Percentiles rank a stretch among this genome's conserved stretches.
These are phyloP conservation scores for Fusarium illudens DNA, from an alignment of 2,329 filamentous ascomycete species.

Conservation along the genomic window DNA sequence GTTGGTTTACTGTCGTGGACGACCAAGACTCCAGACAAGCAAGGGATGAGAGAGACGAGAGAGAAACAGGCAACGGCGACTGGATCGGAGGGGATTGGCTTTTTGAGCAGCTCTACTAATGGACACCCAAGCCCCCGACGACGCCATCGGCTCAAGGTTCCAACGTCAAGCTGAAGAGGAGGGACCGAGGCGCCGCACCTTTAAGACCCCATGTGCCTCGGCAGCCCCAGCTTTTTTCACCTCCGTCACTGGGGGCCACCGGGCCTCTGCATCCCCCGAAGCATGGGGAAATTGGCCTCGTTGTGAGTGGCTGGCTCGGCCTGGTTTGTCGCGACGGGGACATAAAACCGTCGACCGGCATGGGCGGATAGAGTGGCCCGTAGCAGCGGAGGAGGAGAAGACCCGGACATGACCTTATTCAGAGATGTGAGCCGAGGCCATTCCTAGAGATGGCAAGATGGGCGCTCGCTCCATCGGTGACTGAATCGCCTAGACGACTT, in stretches of 20 bases:
- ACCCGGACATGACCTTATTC: slow-evolving; percentile 25
- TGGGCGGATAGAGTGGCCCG: neutral
- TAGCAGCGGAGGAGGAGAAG: slow-evolving; percentile 7
- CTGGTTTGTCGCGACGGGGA: neutral
- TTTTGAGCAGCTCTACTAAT: slow-evolving; percentile 24
- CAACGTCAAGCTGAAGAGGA: slow-evolving; percentile 13
- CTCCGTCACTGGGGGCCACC: slow-evolving; percentile 3
- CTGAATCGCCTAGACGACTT: neutral
- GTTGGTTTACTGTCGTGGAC: neutral
- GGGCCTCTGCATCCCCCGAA: slow-evolving; percentile 5
- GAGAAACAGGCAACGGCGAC: slow-evolving; percentile 2
- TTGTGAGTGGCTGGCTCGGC: neutral
- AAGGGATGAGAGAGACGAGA: slow-evolving; percentile 2
- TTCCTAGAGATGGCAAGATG: neutral
- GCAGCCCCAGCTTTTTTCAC: slow-evolving; percentile 42
- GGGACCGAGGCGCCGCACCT: slow-evolving; percentile 38
- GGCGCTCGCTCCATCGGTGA: too few relatives aligned
- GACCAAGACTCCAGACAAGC: neutral
- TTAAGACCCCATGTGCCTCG: slow-evolving; percentile 39
- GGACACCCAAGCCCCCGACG: slow-evolving; percentile 7
- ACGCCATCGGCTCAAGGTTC: slow-evolving; percentile 18
- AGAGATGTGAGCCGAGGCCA: slow-evolving; percentile 37
- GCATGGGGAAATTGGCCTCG: slow-evolving; percentile 9
- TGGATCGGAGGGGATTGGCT: slow-evolving; percentile 25
- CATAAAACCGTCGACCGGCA: neutral